Evolutionary conservation across 2,329 filamentous ascomycete species (phyloP).

Genomic region (Cordyceps pruinosa): DNA sequence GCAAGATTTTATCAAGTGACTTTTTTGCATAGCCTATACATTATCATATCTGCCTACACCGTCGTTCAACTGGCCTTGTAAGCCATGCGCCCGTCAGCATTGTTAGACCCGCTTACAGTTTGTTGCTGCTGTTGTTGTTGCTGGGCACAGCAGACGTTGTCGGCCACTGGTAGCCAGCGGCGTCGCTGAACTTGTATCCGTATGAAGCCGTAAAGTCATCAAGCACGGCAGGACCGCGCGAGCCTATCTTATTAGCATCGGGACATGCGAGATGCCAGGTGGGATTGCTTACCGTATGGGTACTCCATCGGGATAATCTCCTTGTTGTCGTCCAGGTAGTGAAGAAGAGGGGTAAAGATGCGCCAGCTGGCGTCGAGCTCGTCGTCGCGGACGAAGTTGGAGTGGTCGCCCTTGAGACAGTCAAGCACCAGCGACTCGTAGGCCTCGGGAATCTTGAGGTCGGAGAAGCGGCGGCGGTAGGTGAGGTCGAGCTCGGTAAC

Average conservation of each 20-base stretch:
- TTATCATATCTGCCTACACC: constrained; percentile 10
- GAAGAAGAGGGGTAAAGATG: constrained; percentile 93
- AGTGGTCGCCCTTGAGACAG: constrained; percentile 97
- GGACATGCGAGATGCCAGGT: neutral
- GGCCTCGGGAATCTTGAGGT: constrained; percentile 97
- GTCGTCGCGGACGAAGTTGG: constrained; percentile 96
- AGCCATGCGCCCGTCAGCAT: neutral
- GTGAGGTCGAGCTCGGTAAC: constrained; percentile 97
- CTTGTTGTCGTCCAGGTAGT: constrained; percentile 98
- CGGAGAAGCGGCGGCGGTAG: constrained; percentile 95
- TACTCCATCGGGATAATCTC: constrained; percentile 99
- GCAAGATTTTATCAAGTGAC: neutral
- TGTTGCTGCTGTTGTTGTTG: constrained; percentile 64
- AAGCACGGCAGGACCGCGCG: constrained; percentile 88
- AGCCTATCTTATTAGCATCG: constrained; percentile 54
- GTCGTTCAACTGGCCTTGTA: constrained; percentile 1
- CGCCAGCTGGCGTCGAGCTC: constrained; percentile 97
- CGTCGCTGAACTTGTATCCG: constrained; percentile 98
- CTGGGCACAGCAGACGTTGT: constrained; percentile 59
- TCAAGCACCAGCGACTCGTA: constrained; percentile 98
- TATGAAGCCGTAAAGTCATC: constrained; percentile 98
- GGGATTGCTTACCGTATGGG: constrained; percentile 71
- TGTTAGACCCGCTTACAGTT: constrained; percentile 58
- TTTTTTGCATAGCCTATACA: constrained; percentile 7
- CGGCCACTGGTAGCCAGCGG: constrained; percentile 92